Conservation (phyloP, 345 rosid genomes). For the Citropsis articulata region DNA sequence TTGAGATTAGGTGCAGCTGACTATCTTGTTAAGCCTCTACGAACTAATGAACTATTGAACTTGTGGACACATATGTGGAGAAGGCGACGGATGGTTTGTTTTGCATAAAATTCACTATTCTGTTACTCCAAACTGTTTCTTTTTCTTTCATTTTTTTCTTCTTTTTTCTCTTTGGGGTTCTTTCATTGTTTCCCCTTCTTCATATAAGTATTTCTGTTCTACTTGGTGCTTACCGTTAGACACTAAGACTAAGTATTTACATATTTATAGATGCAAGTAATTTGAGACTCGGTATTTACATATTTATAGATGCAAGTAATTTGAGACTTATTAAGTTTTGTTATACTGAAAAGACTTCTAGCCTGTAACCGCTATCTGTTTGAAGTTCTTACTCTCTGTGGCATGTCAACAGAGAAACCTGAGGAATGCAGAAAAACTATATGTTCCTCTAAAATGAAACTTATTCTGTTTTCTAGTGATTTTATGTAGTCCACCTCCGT, state of each 20-base stretch:
- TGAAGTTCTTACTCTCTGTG: neutral
- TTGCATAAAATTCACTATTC: conserved; percentile 9
- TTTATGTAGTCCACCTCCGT: neutral
- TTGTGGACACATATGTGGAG: conserved; percentile 94
- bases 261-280: neutral
- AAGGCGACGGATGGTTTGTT: conserved; percentile 53
- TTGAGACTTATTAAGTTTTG: neutral
- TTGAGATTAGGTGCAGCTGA: conserved; percentile 84
- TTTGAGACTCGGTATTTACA: neutral
- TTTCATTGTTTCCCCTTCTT: neutral
- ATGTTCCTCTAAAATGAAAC: neutral
- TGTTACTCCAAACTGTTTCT: neutral
- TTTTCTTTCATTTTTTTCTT: neutral
- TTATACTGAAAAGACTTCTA: neutral
- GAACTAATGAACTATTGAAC: conserved; percentile 72
- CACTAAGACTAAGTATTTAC: neutral
- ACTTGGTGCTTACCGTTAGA: neutral
- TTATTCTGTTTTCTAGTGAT: neutral
- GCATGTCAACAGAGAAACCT: neutral
- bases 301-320: neutral
- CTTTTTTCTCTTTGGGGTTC: neutral
- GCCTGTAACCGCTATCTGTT: neutral
- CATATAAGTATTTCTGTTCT: neutral
- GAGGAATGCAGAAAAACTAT: conserved; percentile 2
- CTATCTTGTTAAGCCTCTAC: conserved; percentile 85